Evolutionary conservation across 495 filamentous ascomycete species (phyloP).

Genomic region (Alectoria sarmentosa): DNA sequence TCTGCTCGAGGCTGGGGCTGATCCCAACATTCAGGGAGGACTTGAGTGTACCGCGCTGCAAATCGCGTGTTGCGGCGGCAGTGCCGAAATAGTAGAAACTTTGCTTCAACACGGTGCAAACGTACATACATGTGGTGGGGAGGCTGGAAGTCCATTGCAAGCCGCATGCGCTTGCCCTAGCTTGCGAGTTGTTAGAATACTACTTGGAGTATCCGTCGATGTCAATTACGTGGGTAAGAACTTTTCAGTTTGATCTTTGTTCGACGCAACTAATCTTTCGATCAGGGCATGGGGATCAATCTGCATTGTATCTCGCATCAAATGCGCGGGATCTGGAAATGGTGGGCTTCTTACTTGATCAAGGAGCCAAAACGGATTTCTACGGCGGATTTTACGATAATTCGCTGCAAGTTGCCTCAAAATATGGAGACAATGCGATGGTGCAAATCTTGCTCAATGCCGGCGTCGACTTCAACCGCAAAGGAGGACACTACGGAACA

Average conservation of each 20-base stretch:
- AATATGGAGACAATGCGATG: neutral
- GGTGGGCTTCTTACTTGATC: neutral
- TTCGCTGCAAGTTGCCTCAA: neutral
- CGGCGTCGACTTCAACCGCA: neutral
- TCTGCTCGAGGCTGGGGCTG: neutral
- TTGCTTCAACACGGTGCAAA: neutral
- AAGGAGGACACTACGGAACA: no score
- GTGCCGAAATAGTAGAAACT: neutral
- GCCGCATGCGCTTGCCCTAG: neutral
- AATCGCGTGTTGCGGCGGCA: neutral
- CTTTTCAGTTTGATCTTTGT: neutral
- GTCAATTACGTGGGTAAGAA: slow-evolving; percentile 1
- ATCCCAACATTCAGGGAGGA: neutral
- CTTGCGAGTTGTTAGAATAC: neutral
- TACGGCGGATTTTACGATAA: neutral
- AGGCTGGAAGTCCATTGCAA: neutral
- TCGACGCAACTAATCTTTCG: neutral
- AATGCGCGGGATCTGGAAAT: neutral
- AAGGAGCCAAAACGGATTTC: neutral
- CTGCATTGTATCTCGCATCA: slow-evolving; percentile 1
- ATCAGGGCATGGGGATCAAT: neutral
- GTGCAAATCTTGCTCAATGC: neutral
- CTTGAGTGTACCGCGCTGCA: neutral
- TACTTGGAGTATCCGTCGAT: neutral
- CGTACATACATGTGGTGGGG: neutral